phyloP scores from a whole-genome alignment of 2,329 filamentous ascomycete species.

The Lizonia empirigonia region DNA sequence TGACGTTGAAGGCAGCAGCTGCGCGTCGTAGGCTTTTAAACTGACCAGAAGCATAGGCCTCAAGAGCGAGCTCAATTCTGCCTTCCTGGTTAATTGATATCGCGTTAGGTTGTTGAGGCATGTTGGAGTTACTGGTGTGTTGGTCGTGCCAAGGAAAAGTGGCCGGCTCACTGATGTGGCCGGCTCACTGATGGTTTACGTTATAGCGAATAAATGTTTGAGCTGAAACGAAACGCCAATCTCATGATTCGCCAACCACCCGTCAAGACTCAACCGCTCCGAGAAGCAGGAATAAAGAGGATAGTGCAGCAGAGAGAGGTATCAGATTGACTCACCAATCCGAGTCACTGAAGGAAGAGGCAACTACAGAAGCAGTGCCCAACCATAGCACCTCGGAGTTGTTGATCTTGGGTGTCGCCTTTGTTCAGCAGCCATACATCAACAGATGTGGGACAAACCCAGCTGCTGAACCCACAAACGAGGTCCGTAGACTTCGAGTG shows the following conservation, averaged over 20 bases:
- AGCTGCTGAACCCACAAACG: slow-evolving; percentile 41
- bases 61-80: too few species aligned
- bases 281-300: slow-evolving; percentile 28
- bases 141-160: too few species aligned
- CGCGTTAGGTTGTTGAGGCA: too few species aligned
- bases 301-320: slow-evolving; percentile 34
- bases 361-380: slow-evolving; percentile 22
- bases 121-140: too few species aligned
- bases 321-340: slow-evolving; percentile 40
- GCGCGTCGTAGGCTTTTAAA: too few species aligned
- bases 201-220: slow-evolving; percentile 35
- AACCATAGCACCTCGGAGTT: slow-evolving; percentile 9
- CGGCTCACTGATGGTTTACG: too few species aligned
- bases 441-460: slow-evolving; percentile 25
- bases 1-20: too few species aligned
- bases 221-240: slow-evolving; percentile 45
- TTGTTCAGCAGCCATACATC: slow-evolving; percentile 44
- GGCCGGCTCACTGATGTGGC: too few species aligned
- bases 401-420: slow-evolving; percentile 45
- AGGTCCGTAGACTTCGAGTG: slow-evolving; percentile 26
- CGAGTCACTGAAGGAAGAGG: slow-evolving; percentile 10
- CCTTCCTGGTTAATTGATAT: too few species aligned
- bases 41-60: too few species aligned
- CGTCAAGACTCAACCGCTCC: slow-evolving; percentile 30
- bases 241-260: slow-evolving; percentile 30